Percentiles rank a stretch among this genome's conserved stretches.
These are phyloP conservation scores for Cordyceps sp. DNA, from an alignment of 2,329 filamentous ascomycete species.

Conservation along the genomic window DNA sequence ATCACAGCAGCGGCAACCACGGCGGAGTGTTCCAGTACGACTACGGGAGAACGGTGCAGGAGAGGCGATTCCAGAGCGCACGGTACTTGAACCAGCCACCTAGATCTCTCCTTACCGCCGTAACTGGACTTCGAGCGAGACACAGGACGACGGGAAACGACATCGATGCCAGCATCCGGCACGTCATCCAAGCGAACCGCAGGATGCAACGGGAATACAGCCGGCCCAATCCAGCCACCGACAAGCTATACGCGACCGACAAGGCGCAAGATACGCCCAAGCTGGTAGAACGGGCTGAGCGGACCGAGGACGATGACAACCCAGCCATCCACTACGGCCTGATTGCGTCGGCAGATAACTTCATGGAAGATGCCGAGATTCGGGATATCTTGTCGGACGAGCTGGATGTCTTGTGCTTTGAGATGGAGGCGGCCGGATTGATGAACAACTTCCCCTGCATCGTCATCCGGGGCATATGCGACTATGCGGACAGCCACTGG, in stretches of 20 bases:
- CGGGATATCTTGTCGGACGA: slow-evolving; percentile 12
- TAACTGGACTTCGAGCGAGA: neutral
- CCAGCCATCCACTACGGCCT: slow-evolving; percentile 7
- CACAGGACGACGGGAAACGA: neutral
- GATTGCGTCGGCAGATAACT: slow-evolving; percentile 1
- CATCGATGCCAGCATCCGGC: neutral
- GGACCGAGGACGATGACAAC: neutral
- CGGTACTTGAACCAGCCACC: slow-evolving; percentile 6
- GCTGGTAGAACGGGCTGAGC: neutral
- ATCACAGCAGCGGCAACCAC: neutral
- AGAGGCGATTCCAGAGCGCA: slow-evolving; percentile 1
- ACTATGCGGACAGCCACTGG: slow-evolving; percentile 16
- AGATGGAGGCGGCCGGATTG: neutral
- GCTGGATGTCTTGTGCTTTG: neutral
- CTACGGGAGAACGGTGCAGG: slow-evolving; percentile 6
- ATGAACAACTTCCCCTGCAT: slow-evolving; percentile 12
- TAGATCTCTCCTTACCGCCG: slow-evolving; percentile 1
- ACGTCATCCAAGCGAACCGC: neutral
- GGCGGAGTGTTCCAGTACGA: slow-evolving; percentile 10
- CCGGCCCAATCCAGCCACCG: slow-evolving; percentile 1
- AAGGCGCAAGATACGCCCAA: neutral
- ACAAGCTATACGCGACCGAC: slow-evolving; percentile 3
- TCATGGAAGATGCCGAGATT: neutral
- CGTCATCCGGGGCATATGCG: slow-evolving; percentile 16
- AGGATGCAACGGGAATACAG: neutral